Conservation (phyloP, 2,329 filamentous ascomycete genomes). For the Diaporthe longicolla region DNA sequence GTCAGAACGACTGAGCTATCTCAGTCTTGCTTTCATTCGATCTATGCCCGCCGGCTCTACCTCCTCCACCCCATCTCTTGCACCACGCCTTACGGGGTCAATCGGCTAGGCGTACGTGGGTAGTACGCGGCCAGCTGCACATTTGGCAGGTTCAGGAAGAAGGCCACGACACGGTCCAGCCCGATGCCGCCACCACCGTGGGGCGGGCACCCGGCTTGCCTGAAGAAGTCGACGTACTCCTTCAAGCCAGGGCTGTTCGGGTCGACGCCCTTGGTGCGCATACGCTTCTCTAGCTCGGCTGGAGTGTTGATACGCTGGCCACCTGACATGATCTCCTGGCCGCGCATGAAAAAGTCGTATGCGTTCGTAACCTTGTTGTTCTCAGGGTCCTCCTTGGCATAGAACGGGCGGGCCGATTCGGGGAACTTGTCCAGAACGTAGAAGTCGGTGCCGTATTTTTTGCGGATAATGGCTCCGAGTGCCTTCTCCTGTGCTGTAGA, state of each 20-base stretch:
- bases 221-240: constrained; percentile 89
- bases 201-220: constrained; percentile 85
- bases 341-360: constrained; percentile 90
- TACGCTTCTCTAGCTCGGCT: constrained; percentile 80
- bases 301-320: constrained; percentile 93
- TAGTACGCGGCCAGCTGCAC: constrained; percentile 72
- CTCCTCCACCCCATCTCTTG: background rate
- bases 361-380: constrained; percentile 77
- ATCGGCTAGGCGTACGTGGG: constrained; percentile 72
- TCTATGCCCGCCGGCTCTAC: background rate
- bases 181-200: constrained; percentile 93
- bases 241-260: constrained; percentile 82
- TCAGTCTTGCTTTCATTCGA: constrained; percentile 2
- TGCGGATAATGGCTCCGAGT: constrained; percentile 86
- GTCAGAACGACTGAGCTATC: background rate
- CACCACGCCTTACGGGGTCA: constrained; percentile 60
- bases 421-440: constrained; percentile 98
- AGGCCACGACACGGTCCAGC: constrained; percentile 85
- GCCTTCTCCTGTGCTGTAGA: constrained; percentile 87
- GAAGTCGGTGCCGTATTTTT: constrained; percentile 95
- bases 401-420: constrained; percentile 88
- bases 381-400: constrained; percentile 84
- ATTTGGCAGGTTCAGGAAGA: constrained; percentile 71
- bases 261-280: constrained; percentile 85
- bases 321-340: constrained; percentile 92